These are phyloP conservation scores for Conringia planisiliqua DNA, from an alignment of 345 rosid species.

Conservation along the genomic window DNA sequence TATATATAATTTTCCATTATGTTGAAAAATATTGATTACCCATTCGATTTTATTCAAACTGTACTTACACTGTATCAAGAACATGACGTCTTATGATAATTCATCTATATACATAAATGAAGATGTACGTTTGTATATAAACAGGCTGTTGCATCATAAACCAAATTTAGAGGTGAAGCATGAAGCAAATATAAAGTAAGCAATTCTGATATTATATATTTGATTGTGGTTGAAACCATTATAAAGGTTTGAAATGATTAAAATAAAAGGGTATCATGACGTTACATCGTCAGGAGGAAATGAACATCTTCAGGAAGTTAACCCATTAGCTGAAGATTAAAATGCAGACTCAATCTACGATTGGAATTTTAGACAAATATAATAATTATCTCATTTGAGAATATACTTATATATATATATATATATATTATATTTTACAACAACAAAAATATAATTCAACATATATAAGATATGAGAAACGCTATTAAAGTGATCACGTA, in stretches of 20 bases:
- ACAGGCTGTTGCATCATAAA: slow-evolving; percentile 19
- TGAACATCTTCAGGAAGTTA: no score
- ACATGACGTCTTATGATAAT: slow-evolving; percentile 3
- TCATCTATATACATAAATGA: background rate
- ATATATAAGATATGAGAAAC: background rate
- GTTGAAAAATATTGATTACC: background rate
- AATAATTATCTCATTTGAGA: background rate
- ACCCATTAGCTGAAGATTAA: background rate
- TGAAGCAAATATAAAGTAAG: background rate
- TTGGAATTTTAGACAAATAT: background rate
- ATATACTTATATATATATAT: background rate
- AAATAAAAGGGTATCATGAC: background rate
- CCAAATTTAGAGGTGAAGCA: slow-evolving; percentile 21
- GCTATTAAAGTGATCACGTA: background rate
- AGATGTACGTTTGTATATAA: background rate
- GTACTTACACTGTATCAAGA: background rate
- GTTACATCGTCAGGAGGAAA: slow-evolving; percentile 23
- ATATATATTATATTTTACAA: background rate
- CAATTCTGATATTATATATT: background rate
- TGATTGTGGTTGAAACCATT: slow-evolving; percentile 18
- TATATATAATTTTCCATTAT: background rate
- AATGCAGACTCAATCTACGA: background rate
- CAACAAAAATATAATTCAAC: background rate
- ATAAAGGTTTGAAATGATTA: slow-evolving; percentile 14
- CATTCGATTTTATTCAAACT: background rate